These are phyloP conservation scores for Allomyces macrogynus DNA, from an alignment of 192 early-diverging fungal species.

Conservation along the genomic window DNA sequence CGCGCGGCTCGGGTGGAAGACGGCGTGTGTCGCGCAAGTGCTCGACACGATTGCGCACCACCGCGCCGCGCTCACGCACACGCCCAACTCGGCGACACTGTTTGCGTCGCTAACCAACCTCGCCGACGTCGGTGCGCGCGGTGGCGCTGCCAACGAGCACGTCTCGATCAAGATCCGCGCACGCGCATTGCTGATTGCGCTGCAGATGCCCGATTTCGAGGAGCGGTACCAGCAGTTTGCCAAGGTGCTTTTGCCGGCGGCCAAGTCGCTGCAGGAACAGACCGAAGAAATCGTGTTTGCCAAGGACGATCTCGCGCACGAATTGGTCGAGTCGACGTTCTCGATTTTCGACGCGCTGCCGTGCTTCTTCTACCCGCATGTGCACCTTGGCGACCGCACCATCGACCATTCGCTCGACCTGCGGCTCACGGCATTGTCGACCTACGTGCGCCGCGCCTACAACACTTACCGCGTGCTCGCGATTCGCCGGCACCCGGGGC, in stretches of 20 bases:
- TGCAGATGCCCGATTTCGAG: conserved; percentile 77
- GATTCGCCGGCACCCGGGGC: conserved; percentile 50
- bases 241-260: conserved; percentile 50
- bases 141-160: conserved; percentile 37
- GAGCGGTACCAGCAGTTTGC: conserved; percentile 71
- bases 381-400: conserved; percentile 10
- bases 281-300: conserved; percentile 25
- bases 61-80: background rate
- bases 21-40: background rate
- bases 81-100: background rate
- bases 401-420: background rate
- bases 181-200: conserved; percentile 80
- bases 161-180: conserved; percentile 62
- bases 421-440: conserved; percentile 76
- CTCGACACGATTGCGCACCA: background rate
- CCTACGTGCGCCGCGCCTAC: conserved; percentile 91
- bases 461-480: conserved; percentile 86
- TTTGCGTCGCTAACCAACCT: conserved; percentile 34
- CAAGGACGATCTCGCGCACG: conserved; percentile 30
- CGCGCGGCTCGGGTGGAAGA: background rate
- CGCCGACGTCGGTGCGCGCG: conserved; percentile 51
- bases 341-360: conserved; percentile 89
- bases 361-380: conserved; percentile 66
- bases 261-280: conserved; percentile 3
- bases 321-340: conserved; percentile 75